phyloP scores from a whole-genome alignment of 345 rosid genomes.

The Pistacia integerrima region DNA sequence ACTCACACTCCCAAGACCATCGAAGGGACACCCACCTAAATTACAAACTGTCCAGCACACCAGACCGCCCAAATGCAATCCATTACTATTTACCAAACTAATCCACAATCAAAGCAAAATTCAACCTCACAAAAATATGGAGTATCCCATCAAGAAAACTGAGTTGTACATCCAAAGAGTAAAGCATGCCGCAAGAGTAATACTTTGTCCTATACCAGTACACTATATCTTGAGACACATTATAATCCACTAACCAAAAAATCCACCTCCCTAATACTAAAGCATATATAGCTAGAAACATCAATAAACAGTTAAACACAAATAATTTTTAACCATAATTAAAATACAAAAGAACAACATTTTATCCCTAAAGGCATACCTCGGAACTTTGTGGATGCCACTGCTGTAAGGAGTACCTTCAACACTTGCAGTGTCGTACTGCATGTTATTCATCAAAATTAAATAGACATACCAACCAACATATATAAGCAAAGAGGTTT shows the following conservation, averaged over 20 bases:
- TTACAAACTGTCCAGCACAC: neutral
- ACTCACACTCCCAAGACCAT: neutral
- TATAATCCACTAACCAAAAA: neutral
- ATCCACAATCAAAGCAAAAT: neutral
- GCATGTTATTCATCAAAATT: conserved; percentile 40
- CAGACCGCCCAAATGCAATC: neutral
- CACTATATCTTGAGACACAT: neutral
- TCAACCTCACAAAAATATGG: neutral
- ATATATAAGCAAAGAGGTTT: conserved; percentile 14
- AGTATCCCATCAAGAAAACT: neutral
- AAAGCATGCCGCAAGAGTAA: neutral
- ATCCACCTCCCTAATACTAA: neutral
- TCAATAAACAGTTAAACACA: neutral
- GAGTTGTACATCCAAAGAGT: too few relatives aligned
- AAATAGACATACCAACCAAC: conserved; percentile 29
- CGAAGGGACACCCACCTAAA: neutral
- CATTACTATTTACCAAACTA: neutral
- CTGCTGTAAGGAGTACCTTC: conserved; percentile 97
- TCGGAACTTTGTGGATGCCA: conserved; percentile 89
- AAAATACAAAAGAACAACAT: conserved; percentile 24
- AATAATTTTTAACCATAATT: neutral
- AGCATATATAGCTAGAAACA: conserved; percentile 19
- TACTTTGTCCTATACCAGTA: neutral
- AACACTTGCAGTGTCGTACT: conserved; percentile 92
- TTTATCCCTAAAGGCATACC: conserved; percentile 47